These are phyloP conservation scores for Bonnemaisonia californica DNA, from an alignment of 31 red algal genomes.

Conservation along the genomic window DNA sequence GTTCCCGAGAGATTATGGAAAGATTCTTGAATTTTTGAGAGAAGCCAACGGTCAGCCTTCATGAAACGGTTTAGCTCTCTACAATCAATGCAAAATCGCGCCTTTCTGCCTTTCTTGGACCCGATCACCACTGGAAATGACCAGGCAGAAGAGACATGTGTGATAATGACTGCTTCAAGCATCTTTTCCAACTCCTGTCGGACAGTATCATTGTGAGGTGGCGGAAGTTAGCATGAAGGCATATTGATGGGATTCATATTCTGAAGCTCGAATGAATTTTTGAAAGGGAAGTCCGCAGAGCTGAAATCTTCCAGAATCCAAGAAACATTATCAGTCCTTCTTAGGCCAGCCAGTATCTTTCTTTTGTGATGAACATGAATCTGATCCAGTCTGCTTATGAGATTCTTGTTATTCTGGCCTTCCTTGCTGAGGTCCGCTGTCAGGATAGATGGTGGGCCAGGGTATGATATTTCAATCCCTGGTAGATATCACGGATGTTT, in stretches of 20 bases:
- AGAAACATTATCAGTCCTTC: neutral
- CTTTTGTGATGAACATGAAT: too few species aligned
- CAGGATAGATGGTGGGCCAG: too few species aligned
- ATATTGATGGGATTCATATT: neutral
- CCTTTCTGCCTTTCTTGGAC: neutral
- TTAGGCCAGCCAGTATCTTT: too few species aligned
- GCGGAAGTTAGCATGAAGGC: neutral
- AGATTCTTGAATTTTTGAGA: conserved; percentile 2
- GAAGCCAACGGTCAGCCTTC: conserved; percentile 1
- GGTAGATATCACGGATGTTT: too few species aligned
- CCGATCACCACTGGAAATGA: conserved; percentile 22
- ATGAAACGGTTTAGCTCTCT: neutral
- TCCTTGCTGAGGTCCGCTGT: too few species aligned
- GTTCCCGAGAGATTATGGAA: conserved; percentile 1
- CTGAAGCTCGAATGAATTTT: neutral
- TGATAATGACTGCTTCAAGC: neutral
- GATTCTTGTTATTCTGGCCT: too few species aligned
- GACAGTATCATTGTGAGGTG: neutral
- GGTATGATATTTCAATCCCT: too few species aligned
- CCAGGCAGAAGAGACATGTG: conserved; percentile 13
- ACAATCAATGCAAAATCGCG: conserved; percentile 15
- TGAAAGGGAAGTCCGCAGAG: neutral
- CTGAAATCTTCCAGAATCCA: neutral
- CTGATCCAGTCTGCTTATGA: too few species aligned
- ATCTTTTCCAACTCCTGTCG: conserved; percentile 1